Evolutionary conservation across 768 basidiomycete genomes (phyloP), one percentile per base, ranked within the genome.

Genomic region (Amyloporia xantha): DNA sequence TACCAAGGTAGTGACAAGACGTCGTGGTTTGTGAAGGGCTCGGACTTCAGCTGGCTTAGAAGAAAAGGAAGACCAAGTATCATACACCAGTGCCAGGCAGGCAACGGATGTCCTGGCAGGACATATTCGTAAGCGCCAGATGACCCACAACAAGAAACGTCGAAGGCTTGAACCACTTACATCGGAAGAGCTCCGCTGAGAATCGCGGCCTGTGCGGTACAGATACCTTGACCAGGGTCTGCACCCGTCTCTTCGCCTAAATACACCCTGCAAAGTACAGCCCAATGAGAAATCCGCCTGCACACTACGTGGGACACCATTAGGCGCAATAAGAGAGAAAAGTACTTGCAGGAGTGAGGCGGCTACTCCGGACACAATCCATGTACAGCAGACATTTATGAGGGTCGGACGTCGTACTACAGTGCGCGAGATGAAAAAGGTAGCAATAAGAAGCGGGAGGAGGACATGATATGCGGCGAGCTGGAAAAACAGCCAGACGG

Each of bases 301-400:
- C 24, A 19, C 40, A 23, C 40, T 9, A n/a, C 12, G 15, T 28
- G 20, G 20, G 48, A 17, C 12, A 24, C 35, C n/a, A 49, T n/a
- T 35, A 35, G 33, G 33, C 9, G 33, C 33, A 35, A 9, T 9
- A 9, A 9, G n/a, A n/a, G 9, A 7, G 24, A 13, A 12, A 26
- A 42, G n/a, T 4, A 59, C 74, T 57, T 51, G 76, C 73, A 78
- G 63, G 27, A 78, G 55, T 3, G 69, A 59, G 10, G 71, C 68
- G 48, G 67, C 70, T 19, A 73, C 57, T 2, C 71, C 73, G 3
- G 72, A 70, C 17, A 77, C 55, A 15, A 75, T 73, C 73, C 73
- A 76, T 9, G 71, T 72, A 21, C 73, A 64, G 52, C 71, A 74
- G 2, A 76, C 59, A 46, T 75, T 76, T 38, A 77, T 61, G 35